Percentiles rank a stretch among this genome's conserved stretches.
Conservation (phyloP, 163 green algal species). For the Coccomyxa subellipsoidea region DNA sequence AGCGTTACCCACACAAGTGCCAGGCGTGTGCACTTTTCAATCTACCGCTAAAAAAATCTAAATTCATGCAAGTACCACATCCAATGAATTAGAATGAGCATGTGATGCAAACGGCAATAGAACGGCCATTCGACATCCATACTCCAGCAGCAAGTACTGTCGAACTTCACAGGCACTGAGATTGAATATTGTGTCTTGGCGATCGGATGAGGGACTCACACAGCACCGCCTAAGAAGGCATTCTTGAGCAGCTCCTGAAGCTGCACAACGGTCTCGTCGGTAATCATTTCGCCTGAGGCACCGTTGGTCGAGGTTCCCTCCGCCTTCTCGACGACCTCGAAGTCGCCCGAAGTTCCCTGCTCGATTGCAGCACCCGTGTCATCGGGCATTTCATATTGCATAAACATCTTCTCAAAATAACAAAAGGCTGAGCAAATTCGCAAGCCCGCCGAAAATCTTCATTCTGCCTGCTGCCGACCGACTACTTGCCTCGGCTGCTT, state of each 20-base stretch:
- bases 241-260: slow-evolving; percentile 6
- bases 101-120: no score
- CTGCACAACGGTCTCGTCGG: background rate
- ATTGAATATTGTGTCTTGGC: no score
- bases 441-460: no score
- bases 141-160: no score
- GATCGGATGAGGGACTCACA: slow-evolving; percentile 7
- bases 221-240: background rate
- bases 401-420: background rate
- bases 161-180: no score
- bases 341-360: background rate
- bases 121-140: no score
- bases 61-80: no score
- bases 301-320: background rate
- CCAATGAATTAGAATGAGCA: no score
- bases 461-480: background rate
- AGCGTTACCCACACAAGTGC: no score
- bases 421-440: background rate
- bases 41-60: no score
- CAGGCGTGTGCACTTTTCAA: no score
- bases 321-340: background rate
- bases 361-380: background rate
- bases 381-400: background rate
- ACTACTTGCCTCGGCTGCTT: background rate
- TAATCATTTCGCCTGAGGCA: background rate